Percentiles rank a stretch among this genome's conserved stretches.
Conservation (phyloP, 169 alveolate species). For the Plasmodium berghei region DNA sequence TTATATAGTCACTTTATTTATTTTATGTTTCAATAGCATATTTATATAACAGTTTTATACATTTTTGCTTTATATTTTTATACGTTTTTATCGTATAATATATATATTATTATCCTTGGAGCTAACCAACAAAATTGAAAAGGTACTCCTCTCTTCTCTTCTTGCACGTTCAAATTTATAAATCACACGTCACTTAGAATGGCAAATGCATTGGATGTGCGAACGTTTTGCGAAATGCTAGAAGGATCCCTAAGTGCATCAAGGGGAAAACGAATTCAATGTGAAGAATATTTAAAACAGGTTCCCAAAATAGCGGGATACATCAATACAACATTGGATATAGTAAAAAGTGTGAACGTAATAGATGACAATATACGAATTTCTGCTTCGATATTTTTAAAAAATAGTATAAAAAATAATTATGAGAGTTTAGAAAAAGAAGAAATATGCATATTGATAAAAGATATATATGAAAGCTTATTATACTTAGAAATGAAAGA, state of each 20-base stretch:
- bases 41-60: too few relatives aligned
- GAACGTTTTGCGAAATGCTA: slow-evolving; percentile 44
- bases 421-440: slow-evolving; percentile 45
- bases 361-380: slow-evolving; percentile 58
- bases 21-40: too few relatives aligned
- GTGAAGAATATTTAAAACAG: slow-evolving; percentile 56
- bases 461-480: slow-evolving; percentile 52
- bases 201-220: slow-evolving; percentile 8
- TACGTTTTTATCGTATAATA: too few relatives aligned
- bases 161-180: neutral
- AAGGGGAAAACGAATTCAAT: slow-evolving; percentile 33
- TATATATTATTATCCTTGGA: too few relatives aligned
- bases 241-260: slow-evolving; percentile 70
- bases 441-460: slow-evolving; percentile 47
- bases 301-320: slow-evolving; percentile 46
- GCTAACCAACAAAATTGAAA: neutral
- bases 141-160: neutral
- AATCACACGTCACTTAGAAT: neutral
- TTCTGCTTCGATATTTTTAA: slow-evolving; percentile 52
- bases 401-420: slow-evolving; percentile 43
- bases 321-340: slow-evolving; percentile 26
- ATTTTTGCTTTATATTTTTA: too few relatives aligned
- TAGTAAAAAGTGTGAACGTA: slow-evolving; percentile 31
- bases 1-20: too few relatives aligned
- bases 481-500: slow-evolving; percentile 62